These are phyloP conservation scores for Coniosporium tulheliwenetii DNA, from an alignment of 2,329 filamentous ascomycete species.

Conservation along the genomic window DNA sequence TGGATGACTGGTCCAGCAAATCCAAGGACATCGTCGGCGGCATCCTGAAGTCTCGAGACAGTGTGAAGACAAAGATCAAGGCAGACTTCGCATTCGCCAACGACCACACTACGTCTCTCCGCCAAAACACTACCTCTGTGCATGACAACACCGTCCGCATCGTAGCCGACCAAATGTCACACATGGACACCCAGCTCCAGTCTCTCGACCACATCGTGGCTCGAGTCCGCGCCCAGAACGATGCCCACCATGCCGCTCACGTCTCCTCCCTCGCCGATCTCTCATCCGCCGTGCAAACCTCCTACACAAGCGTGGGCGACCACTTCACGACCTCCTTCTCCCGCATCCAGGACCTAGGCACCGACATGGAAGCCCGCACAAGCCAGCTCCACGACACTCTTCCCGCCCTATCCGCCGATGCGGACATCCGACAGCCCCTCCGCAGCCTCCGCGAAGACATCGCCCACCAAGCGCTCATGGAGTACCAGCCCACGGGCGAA, in stretches of 20 bases:
- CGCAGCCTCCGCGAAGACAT: slow-evolving; percentile 56
- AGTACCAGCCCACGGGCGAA: slow-evolving; percentile 72
- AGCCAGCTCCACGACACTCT: slow-evolving; percentile 43
- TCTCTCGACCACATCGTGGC: slow-evolving; percentile 83
- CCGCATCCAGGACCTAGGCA: slow-evolving; percentile 51
- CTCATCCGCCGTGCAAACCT: slow-evolving; percentile 52
- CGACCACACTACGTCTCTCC: slow-evolving; percentile 68
- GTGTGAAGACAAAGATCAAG: slow-evolving; percentile 66
- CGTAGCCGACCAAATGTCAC: slow-evolving; percentile 74
- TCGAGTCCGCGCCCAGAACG: slow-evolving; percentile 67
- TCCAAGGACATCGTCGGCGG: slow-evolving; percentile 55
- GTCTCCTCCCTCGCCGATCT: slow-evolving; percentile 49
- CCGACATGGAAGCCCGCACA: slow-evolving; percentile 49
- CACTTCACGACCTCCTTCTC: slow-evolving; percentile 56
- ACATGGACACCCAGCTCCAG: slow-evolving; percentile 77
- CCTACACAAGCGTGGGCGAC: slow-evolving; percentile 53
- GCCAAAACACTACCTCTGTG: slow-evolving; percentile 68
- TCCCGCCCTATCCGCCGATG: slow-evolving; percentile 38
- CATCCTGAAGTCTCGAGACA: slow-evolving; percentile 58
- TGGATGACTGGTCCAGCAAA: slow-evolving; percentile 58
- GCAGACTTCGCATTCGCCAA: slow-evolving; percentile 74
- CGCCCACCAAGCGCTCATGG: slow-evolving; percentile 46
- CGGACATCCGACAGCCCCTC: slow-evolving; percentile 52
- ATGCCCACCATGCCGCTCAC: slow-evolving; percentile 58
- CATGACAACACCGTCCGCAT: slow-evolving; percentile 82